Evolutionary conservation across 2,329 filamentous ascomycete genomes (phyloP), one percentile per base, ranked within the genome.

Genomic region (Lithohypha guttulata): DNA sequence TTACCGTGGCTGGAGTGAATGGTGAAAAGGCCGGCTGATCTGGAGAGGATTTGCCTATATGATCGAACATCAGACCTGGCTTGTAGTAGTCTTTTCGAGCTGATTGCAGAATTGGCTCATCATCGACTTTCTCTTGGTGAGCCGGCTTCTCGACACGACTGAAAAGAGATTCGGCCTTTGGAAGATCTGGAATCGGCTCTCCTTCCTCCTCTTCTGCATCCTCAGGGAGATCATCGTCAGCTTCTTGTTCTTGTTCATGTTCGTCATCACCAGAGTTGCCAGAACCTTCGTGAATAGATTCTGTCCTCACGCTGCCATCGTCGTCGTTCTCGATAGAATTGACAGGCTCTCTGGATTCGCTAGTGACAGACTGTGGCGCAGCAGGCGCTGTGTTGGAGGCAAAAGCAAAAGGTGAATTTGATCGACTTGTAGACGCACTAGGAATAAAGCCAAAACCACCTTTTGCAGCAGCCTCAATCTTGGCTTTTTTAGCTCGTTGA

Each of bases 401-500:
- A 33, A 57, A 56, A 31, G 54, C 50, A 32, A 60, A 59, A 4
- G 23, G 19, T 2, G 33, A 25, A n/a, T 38, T 45, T 3, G 42
- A 37, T 17, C 30, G n/a, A 22, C 20, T 39, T n/a, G 34, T 26
- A 9, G 18, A 19, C 11, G 28, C 33, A 20, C 19, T 28, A 38
- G 47, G 29, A 28, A 39, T 34, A 27, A 44, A 46, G 3, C 21
- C 25, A 38, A 48, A 49, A 2, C 45, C 53, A 37, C 52, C 57
- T 28, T 59, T 58, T 2, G 57, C 48, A 21, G 56, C 53, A 20
- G 61, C 56, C 27, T 59, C 59, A 29, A 66, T 50, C 45, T 64
- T 58, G 32, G 58, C 55, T 19, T 56, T 57, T 53, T 69, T 70
- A 27, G 61, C 61, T 19, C 57, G 60, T 46, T 66, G 63, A 48